These are phyloP conservation scores for Sordaria brevicollis DNA, from an alignment of 495 filamentous ascomycete species.

Conservation along the genomic window DNA sequence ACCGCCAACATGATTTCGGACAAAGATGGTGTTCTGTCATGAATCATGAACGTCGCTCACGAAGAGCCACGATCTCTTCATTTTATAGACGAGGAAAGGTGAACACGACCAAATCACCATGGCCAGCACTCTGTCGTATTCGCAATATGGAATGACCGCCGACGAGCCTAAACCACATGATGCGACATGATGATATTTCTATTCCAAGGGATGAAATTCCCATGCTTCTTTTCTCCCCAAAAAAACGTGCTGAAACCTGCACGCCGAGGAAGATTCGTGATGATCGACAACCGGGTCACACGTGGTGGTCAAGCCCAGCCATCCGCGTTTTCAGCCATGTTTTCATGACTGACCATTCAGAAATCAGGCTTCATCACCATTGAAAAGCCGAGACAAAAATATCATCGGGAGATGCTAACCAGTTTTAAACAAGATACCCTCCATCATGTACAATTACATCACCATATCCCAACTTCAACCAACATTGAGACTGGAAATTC, in stretches of 20 bases:
- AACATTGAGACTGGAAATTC: background rate
- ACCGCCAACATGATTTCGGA: too few relatives aligned
- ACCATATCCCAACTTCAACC: background rate
- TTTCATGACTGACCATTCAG: background rate
- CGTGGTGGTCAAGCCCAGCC: background rate
- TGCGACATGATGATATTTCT: background rate
- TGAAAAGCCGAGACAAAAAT: background rate
- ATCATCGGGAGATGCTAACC: background rate
- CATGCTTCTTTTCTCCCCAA: background rate
- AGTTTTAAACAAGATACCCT: background rate
- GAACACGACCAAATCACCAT: too few relatives aligned
- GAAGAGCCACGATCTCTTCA: too few relatives aligned
- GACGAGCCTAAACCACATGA: too few relatives aligned
- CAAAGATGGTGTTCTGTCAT: too few relatives aligned
- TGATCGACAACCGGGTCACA: background rate
- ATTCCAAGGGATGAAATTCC: background rate
- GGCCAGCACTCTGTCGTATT: too few relatives aligned
- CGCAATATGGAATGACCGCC: too few relatives aligned
- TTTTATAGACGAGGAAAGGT: too few relatives aligned
- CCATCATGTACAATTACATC: constrained; percentile 18
- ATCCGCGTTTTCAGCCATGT: background rate
- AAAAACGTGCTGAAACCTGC: too few relatives aligned
- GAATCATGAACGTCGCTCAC: too few relatives aligned
- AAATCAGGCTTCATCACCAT: background rate
- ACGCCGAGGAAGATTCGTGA: background rate